A percentile compares a stretch with the other conserved stretches of the same genome.
Conservation (phyloP, 2,329 filamentous ascomycete genomes). For the Alternaria atra region DNA sequence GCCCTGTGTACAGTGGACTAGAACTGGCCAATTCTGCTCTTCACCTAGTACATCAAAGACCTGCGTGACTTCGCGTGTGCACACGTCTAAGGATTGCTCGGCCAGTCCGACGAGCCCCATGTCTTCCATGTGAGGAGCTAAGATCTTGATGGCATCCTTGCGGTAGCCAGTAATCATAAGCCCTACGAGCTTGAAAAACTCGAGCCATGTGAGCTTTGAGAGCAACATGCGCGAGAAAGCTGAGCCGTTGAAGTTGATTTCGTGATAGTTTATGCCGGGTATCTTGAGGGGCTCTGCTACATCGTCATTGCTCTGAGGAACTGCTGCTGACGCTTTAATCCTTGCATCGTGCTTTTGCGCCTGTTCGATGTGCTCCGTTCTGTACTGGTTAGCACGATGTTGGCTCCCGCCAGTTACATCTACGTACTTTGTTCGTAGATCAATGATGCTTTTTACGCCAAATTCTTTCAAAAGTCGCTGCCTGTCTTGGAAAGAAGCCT, state of each 20-base stretch:
- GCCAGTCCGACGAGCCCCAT: constrained; percentile 77
- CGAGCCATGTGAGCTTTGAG: constrained; percentile 72
- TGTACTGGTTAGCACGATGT: constrained; percentile 43
- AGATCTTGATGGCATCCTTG: constrained; percentile 72
- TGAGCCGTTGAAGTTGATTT: constrained; percentile 78
- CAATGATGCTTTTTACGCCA: constrained; percentile 76
- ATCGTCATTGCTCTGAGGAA: constrained; percentile 60
- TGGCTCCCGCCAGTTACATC: neutral
- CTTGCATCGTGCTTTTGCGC: constrained; percentile 67
- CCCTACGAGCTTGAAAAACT: constrained; percentile 69
- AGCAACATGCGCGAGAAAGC: constrained; percentile 75
- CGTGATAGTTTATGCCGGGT: constrained; percentile 67
- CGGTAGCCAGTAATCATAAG: constrained; percentile 74
- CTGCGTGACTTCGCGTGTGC: constrained; percentile 67
- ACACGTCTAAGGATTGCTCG: constrained; percentile 73
- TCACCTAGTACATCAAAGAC: constrained; percentile 62
- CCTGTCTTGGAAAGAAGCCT: constrained; percentile 73
- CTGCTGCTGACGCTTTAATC: constrained; percentile 55
- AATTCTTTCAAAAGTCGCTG: constrained; percentile 66
- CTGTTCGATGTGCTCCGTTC: constrained; percentile 77
- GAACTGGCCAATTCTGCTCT: constrained; percentile 65
- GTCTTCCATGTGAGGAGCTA: constrained; percentile 74
- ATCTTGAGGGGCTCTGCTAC: constrained; percentile 68
- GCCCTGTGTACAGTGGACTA: constrained; percentile 88
- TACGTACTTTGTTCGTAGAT: constrained; percentile 76